A percentile compares a stretch with the other conserved stretches of the same genome.
Conservation (phyloP, 1,284 basidiomycete species). For the Ustilago tritici region DNA sequence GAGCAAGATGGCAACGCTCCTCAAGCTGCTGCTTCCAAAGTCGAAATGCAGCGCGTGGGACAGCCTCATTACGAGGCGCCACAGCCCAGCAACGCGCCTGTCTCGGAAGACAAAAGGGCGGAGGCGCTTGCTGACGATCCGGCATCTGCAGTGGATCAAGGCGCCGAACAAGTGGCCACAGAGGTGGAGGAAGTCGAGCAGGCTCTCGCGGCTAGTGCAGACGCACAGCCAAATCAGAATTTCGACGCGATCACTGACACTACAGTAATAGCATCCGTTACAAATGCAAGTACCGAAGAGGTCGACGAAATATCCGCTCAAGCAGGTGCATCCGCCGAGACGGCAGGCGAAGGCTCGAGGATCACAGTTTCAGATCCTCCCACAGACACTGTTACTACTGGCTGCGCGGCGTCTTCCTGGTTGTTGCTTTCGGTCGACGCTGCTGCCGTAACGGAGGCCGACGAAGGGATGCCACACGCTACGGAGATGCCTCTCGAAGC, state of each 20-base stretch:
- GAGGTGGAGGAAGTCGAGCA: slow-evolving; percentile 11
- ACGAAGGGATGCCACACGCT: neutral
- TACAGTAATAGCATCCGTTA: neutral
- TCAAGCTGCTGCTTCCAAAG: neutral
- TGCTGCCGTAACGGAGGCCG: neutral
- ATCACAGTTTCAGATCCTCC: neutral
- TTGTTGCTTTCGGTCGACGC: too few relatives aligned
- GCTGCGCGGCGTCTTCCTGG: too few relatives aligned
- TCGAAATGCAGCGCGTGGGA: neutral
- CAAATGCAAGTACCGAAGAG: neutral
- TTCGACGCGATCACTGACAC: neutral
- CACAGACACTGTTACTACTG: neutral
- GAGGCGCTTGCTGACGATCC: neutral
- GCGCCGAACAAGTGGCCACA: slow-evolving; percentile 1
- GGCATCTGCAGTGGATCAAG: neutral
- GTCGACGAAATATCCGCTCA: neutral
- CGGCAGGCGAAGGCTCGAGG: neutral
- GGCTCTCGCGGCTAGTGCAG: slow-evolving; percentile 4
- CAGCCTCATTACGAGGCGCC: neutral
- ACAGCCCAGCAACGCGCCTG: neutral
- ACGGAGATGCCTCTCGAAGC: neutral
- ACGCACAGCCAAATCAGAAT: neutral
- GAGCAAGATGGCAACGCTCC: neutral
- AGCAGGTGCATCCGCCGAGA: neutral
- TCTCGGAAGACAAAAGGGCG: neutral